These are phyloP conservation scores for Lachnellula arida DNA, from an alignment of 2,329 filamentous ascomycete species.

Conservation along the genomic window DNA sequence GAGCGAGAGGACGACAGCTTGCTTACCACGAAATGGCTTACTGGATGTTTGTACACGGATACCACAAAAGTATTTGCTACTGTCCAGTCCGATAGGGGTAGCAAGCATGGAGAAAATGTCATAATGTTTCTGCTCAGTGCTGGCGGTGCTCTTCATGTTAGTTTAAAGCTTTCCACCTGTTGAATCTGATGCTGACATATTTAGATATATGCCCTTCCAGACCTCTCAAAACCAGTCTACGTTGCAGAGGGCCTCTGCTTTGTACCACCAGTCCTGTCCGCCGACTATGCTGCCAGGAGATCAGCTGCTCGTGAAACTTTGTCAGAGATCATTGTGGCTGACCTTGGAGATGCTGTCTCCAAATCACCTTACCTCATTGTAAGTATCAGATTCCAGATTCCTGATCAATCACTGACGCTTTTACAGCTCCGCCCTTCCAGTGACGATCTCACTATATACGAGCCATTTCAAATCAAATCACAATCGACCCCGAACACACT, in stretches of 20 bases:
- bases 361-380: constrained; percentile 78
- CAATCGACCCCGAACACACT: constrained; percentile 15
- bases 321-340: constrained; percentile 75
- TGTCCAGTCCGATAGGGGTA: constrained; percentile 36
- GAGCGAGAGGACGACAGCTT: constrained; percentile 56
- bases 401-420: constrained; percentile 6
- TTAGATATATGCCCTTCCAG: constrained; percentile 71
- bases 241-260: constrained; percentile 72
- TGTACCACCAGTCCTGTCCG: constrained; percentile 69
- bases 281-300: constrained; percentile 65
- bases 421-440: constrained; percentile 67
- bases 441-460: constrained; percentile 83
- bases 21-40: constrained; percentile 66
- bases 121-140: constrained; percentile 74
- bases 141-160: constrained; percentile 69
- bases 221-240: constrained; percentile 67
- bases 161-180: constrained; percentile 29
- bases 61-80: constrained; percentile 50
- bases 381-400: constrained; percentile 32
- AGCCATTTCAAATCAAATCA: constrained; percentile 59
- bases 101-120: constrained; percentile 45
- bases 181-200: constrained; percentile 11
- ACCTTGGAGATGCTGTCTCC: constrained; percentile 71
- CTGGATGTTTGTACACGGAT: constrained; percentile 80
- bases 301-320: constrained; percentile 68